Base-by-base conservation (phyloP, 257 asterid species). In the Perilla frutescens region DNA sequence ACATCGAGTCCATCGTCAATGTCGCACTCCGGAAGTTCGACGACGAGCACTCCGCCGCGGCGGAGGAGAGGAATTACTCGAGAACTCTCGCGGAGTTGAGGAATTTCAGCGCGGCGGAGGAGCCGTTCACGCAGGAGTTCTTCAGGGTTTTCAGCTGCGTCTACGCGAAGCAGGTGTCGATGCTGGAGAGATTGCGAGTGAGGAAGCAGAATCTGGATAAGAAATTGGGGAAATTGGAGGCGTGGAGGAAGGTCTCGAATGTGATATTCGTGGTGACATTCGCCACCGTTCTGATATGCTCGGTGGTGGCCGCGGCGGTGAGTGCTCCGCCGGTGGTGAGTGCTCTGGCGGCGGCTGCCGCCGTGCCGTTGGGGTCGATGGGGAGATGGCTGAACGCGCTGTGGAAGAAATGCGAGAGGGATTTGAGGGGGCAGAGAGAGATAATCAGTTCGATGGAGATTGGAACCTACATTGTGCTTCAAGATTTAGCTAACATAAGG, bases 281-380 rank as follows among this genome's bases (percentile, higher is more conserved):
- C 43, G 89, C 88, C 13, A 74, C 90, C 0, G 95, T 88, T 14
- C 49, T 90, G 73, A 82, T 90, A 39, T 86, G 92, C 81, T 88
- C 96, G 1, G 95, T 88, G 58, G 92, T 90, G 77, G 95, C 94
- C 4, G 96, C 94, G 0, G 96, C 96, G 0, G 58, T 88, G 59
- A 67, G 88, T 1, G 96, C 95, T 0, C 92, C 96, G 1, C 91
- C 95, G 1, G 88, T 90, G 60, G 89, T 82, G 79, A 77, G 92
- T 0, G 92, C 95, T 0, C 29, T 88, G 66, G 91, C 89, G 3
- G 91, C 95, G 2, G 96, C 95, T 0, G 90, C 94, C 0, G 83
- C 94, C 0, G 83, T 86, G 71, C 96, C 96, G 3, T 45, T 90
- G 40, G 96, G 94, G 5, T 84, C 96, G 44, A 85, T 81, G 89